These are phyloP conservation scores for Drechmeria coniospora DNA, from an alignment of 2,329 filamentous ascomycete genomes.

Conservation along the genomic window DNA sequence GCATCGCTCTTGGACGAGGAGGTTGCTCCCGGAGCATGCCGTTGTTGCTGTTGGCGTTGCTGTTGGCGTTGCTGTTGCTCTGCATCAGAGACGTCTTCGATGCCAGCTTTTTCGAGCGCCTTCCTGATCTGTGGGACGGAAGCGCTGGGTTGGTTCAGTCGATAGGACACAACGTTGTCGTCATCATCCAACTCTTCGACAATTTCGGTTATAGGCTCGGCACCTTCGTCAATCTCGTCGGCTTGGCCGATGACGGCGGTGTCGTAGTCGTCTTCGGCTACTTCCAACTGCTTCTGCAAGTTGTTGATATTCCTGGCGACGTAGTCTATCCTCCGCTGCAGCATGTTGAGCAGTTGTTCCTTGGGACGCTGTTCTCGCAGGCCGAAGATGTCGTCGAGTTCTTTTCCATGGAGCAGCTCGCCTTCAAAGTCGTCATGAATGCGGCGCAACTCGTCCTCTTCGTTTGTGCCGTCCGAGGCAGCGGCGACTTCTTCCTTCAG, in stretches of 20 bases:
- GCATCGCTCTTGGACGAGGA: background rate
- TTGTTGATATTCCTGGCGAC: constrained; percentile 67
- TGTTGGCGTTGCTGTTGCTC: constrained; percentile 1
- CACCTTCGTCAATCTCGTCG: constrained; percentile 49
- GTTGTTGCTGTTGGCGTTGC: background rate
- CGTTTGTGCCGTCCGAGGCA: constrained; percentile 29
- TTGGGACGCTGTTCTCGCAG: constrained; percentile 11
- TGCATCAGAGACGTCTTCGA: constrained; percentile 27
- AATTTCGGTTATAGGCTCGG: constrained; percentile 75
- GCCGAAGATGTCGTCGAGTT: constrained; percentile 33
- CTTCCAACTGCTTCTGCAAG: constrained; percentile 56
- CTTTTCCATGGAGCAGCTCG: constrained; percentile 43
- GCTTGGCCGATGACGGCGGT: constrained; percentile 45
- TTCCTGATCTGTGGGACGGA: constrained; percentile 53
- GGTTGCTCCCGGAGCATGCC: no score
- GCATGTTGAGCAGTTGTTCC: constrained; percentile 40
- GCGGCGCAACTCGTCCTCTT: constrained; percentile 34
- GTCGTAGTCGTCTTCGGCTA: constrained; percentile 54
- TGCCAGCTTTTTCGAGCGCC: constrained; percentile 61
- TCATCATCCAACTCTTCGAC: constrained; percentile 84
- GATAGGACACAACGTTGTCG: constrained; percentile 62
- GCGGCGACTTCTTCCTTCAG: constrained; percentile 66
- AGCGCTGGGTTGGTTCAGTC: constrained; percentile 50
- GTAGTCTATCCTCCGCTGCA: constrained; percentile 70
- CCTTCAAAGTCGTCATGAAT: constrained; percentile 46